Base-by-base conservation (phyloP, 768 basidiomycete species). In the Stropharia rugosoannulata region DNA sequence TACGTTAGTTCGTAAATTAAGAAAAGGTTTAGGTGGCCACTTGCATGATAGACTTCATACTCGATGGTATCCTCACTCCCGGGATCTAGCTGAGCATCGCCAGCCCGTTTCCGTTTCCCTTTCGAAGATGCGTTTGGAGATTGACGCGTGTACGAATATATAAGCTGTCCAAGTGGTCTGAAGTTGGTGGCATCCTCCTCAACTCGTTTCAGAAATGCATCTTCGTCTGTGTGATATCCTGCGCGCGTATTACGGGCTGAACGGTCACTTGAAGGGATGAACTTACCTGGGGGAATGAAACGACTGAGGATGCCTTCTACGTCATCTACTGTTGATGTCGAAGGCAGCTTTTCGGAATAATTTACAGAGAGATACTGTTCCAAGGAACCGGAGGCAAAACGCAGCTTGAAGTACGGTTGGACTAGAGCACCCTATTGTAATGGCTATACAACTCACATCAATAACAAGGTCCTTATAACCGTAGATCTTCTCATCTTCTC, bases 401-500 rank as follows among this genome's bases (percentile, higher is more conserved):
- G 81, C 49, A 95, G 74, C 94, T 97, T 65, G 2, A 13, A 16
- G 19, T 37, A 49, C 49, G 46, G 27, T 36, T 37, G 40, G 12
- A 40, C n/a, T 16, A 18, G 19, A 43, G 18, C 22, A 32, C 16
- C 18, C 16, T 3, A 45, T 19, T 32, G 45, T 41, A 18, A 42
- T 1, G 27, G 29, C 15, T 15, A 27, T 36, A 19, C 18, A 36
- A 72, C 86, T 59, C 66, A 97, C 95, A 67, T 96, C 85, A 62
- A 98, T 87, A 25, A 80, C 68, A 35, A 99, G 79, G 64, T 87
- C 87, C 58, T 85, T 81, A 73, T 97, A 98, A 2, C 96, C 96
- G 68, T 96, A 98, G 54, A 98, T 88, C 74, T 87, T 95, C 74
- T 99, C 95, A 51, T 96, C 90, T 64, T 98, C 93, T 50, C 96